Base-by-base conservation (phyloP, 2,329 filamentous ascomycete genomes). In the Myrmaecium sp. region DNA sequence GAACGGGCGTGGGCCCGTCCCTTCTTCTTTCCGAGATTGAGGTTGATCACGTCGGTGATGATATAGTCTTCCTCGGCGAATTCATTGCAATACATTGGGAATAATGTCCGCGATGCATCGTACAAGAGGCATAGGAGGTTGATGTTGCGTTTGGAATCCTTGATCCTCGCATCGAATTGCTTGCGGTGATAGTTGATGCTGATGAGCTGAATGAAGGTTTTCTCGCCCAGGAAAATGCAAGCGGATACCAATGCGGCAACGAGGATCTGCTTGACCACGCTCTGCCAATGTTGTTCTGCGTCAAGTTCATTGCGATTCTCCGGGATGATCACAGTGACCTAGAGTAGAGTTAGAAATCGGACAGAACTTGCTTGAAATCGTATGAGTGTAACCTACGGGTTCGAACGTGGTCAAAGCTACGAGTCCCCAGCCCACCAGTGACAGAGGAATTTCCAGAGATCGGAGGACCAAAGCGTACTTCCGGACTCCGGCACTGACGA, bases 21-120 rank as follows among this genome's bases (percentile, higher is more conserved):
- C 39, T 59, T 63, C 31, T 66, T 69, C 33, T 63, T 66, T 10
- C 63, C 58, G 11, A 81, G 58, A 36, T 70, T 64, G 23, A 81
- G 58, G 42, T 83, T 51, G 22, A 63, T 38, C 13, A 54, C 69
- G 43, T 93, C 83, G 44, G 79, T 80, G 47, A 98, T 94, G 42
- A 82, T 63, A 46, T 84, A 79, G 51, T 98, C 89, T 47, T 95
- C 89, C 14, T 94, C 80, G 11, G 67, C 63, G 41, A 98, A 95
- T 42, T 95, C 86, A 14, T 62, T 64, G 54, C 83, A 93, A 56
- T 93, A 93, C 54, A 83, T 77, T 14, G 89, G 89, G 44, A 95
- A 98, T 26, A 95, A 62, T 4, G 72, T 66, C 28, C 83, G 69
- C 3, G 86, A 94, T 12, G 84, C 83, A 36, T 95, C 84, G 49